Base-by-base conservation (phyloP, 2,329 filamentous ascomycete species). In the Fusarium palustre region DNA sequence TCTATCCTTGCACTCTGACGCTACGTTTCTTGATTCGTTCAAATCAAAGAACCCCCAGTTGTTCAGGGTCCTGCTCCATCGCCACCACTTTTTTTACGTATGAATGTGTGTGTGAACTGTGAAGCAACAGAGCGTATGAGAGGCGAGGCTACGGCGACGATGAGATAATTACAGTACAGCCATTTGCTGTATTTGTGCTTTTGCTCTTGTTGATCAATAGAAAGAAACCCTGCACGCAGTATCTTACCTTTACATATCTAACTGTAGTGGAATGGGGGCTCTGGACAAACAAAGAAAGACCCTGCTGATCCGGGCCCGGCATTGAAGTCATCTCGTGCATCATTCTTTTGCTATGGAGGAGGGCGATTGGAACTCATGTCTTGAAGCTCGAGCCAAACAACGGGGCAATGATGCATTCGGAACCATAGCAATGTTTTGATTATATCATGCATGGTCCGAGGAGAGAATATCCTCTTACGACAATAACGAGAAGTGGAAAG, bases 301-400 rank as follows among this genome's bases (percentile, higher is more conserved):
- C 64, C 70, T 75, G 73, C 50, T 70, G 73, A 75, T 75, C 73
- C 48, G 45, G 65, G 46, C 33, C 60, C 59, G 59, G 64, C 57
- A 68, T 55, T 72, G 66, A 68, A 67, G 64, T 73, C 66, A 72
- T 68, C 33, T 55, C 56, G 38, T 58, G 48, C 63, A 67, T 70
- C 55, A 53, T 56, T 20, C 24, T 42, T 63, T n/a, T 31, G 15
- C 30, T 55, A 22, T 59, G 57, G 52, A 34, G 53, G 62, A 45
- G 49, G 53, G 49, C 31, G 59, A 59, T 68, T 63, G 64, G 53
- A 54, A 50, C 53, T 36, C 18, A 41, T 43, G 50, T 28, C 55
- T 30, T 47, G 48, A 50, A 59, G 49, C 53, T 60, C 56, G 55
- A 64, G 50, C 49, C 67, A 46, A 62, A 64, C 50, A 54, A 64